Percentiles rank a stretch among this genome's conserved stretches.
Evolutionary conservation across 306 rosid species (phyloP).

Genomic region (Geum urbanum): DNA sequence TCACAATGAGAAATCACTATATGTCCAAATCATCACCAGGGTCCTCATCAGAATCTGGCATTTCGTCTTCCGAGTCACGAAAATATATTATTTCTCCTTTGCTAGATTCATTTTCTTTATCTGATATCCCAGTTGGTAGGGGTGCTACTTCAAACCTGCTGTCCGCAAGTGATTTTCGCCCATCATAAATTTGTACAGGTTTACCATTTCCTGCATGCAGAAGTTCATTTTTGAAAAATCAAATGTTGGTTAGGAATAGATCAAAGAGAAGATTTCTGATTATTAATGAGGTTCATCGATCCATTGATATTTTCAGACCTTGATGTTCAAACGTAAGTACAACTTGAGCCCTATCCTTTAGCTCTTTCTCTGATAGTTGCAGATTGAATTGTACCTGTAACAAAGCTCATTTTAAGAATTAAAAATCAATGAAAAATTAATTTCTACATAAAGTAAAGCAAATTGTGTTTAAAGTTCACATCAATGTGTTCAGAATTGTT

Average conservation of each 20-base stretch:
- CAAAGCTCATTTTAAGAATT: neutral
- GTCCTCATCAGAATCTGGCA: slow-evolving; percentile 98
- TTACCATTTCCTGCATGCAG: slow-evolving; percentile 62
- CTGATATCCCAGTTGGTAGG: slow-evolving; percentile 26
- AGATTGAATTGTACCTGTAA: slow-evolving; percentile 80
- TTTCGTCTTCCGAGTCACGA: slow-evolving; percentile 94
- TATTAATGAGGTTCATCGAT: neutral
- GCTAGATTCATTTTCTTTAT: slow-evolving; percentile 40
- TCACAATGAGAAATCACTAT: slow-evolving; percentile 20
- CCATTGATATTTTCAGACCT: slow-evolving; percentile 42
- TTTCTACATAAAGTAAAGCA: neutral
- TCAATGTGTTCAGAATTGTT: neutral
- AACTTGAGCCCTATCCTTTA: slow-evolving; percentile 74
- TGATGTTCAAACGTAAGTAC: slow-evolving; percentile 97
- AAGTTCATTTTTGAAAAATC: slow-evolving; percentile 4
- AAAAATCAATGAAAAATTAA: neutral
- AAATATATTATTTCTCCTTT: slow-evolving; percentile 83
- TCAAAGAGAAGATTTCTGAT: neutral
- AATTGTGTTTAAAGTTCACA: neutral
- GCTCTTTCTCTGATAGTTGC: slow-evolving; percentile 88
- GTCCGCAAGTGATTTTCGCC: slow-evolving; percentile 60
- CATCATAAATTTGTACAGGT: slow-evolving; percentile 81
- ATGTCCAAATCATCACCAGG: slow-evolving; percentile 97
- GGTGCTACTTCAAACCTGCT: slow-evolving; percentile 32
- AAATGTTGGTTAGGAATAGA: slow-evolving; percentile 1